These are phyloP conservation scores for Keqinozyma sinolaborantium DNA, from an alignment of 1,139 yeast species.

Conservation along the genomic window DNA sequence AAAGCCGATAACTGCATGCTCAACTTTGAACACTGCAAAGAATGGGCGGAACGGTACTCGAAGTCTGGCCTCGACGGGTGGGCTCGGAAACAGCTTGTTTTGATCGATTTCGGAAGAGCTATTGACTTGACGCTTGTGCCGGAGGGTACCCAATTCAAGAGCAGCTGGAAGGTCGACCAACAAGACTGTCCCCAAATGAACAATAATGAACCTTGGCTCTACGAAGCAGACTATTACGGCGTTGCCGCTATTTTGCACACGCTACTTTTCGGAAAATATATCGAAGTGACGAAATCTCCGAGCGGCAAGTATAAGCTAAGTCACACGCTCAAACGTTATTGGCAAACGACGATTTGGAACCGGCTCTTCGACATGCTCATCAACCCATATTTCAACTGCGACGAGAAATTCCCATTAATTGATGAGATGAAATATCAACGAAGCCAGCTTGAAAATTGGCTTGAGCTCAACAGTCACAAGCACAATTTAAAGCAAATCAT, in stretches of 20 bases:
- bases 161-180: constrained; percentile 62
- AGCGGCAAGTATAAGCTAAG: constrained; percentile 32
- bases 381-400: constrained; percentile 44
- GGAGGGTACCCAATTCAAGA: constrained; percentile 48
- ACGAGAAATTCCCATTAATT: constrained; percentile 36
- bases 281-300: constrained; percentile 35
- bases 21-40: constrained; percentile 33
- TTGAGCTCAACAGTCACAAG: constrained; percentile 21
- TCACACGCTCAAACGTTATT: constrained; percentile 61
- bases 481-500: constrained; percentile 14
- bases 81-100: constrained; percentile 52
- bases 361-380: constrained; percentile 62
- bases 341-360: constrained; percentile 74
- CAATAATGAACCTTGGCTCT: constrained; percentile 63
- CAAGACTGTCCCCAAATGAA: constrained; percentile 81
- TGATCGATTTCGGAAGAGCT: constrained; percentile 85
- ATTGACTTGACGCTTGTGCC: constrained; percentile 65
- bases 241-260: constrained; percentile 74
- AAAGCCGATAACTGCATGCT: constrained; percentile 89
- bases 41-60: constrained; percentile 23
- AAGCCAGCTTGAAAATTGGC: constrained; percentile 40
- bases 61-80: constrained; percentile 41
- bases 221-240: constrained; percentile 84
- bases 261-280: constrained; percentile 64
- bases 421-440: constrained; percentile 35